Evolutionary conservation across 2,329 filamentous ascomycete species (phyloP).

Genomic region (Torrubiellomyces zombiae): DNA sequence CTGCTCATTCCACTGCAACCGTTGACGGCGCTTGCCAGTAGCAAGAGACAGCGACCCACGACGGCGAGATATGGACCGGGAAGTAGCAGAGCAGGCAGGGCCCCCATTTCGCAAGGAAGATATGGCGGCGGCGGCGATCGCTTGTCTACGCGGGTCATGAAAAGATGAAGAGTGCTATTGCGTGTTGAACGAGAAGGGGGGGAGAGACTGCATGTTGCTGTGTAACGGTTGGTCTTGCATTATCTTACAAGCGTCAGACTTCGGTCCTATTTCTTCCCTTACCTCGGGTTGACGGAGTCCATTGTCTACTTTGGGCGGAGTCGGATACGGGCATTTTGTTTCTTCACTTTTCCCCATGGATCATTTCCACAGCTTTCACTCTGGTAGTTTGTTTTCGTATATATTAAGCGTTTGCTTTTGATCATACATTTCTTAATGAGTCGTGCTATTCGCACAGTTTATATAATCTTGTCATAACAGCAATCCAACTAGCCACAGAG

Average conservation of each 20-base stretch:
- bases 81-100: constrained; percentile 1
- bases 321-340: constrained; percentile 1
- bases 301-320: background rate
- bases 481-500: too few relatives aligned
- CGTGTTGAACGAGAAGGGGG: too few relatives aligned
- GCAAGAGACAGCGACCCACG: constrained; percentile 12
- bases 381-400: too few relatives aligned
- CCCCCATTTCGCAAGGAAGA: constrained; percentile 12
- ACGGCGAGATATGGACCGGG: constrained; percentile 8
- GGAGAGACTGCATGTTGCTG: background rate
- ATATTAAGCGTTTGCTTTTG: too few relatives aligned
- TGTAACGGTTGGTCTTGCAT: background rate
- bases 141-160: constrained; percentile 16
- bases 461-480: too few relatives aligned
- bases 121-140: constrained; percentile 19
- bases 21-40: constrained; percentile 16
- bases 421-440: too few relatives aligned
- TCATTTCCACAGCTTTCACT: too few relatives aligned
- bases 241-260: background rate
- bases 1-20: constrained; percentile 26
- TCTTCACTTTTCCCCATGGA: background rate
- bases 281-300: background rate
- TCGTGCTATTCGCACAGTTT: too few relatives aligned
- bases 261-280: background rate
- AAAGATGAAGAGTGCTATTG: constrained; percentile 9